Conservation (phyloP, 2,329 filamentous ascomycete genomes). For the Colletotrichum destructivum region DNA sequence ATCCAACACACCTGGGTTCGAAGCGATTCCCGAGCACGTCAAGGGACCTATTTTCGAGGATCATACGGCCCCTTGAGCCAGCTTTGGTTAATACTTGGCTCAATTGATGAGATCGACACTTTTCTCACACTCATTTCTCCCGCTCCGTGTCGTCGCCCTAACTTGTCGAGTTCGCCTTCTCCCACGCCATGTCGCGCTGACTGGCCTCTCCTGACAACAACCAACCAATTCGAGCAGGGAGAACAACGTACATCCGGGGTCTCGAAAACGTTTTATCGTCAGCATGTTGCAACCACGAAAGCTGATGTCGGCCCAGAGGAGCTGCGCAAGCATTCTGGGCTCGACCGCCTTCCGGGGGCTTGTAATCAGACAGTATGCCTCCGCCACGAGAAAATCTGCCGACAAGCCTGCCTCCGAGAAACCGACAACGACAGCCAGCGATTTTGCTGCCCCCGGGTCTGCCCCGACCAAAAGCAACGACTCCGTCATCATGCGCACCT, state of each 20-base stretch:
- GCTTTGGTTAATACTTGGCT: not conserved
- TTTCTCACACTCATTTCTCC: not conserved
- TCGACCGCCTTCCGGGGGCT: constrained; percentile 27
- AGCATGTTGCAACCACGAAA: constrained; percentile 19
- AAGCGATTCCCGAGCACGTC: constrained; percentile 22
- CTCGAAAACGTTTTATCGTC: not conserved
- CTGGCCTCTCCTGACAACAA: constrained; percentile 20
- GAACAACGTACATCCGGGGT: not conserved
- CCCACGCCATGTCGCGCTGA: constrained; percentile 35
- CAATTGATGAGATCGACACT: not conserved
- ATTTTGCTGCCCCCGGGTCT: constrained; percentile 38
- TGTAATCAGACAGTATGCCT: constrained; percentile 32
- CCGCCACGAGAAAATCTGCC: constrained; percentile 27
- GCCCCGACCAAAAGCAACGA: constrained; percentile 49
- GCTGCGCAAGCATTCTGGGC: constrained; percentile 19
- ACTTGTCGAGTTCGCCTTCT: not conserved
- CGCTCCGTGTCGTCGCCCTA: not conserved
- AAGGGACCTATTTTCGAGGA: not conserved
- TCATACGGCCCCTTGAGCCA: not conserved
- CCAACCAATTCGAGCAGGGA: constrained; percentile 15
- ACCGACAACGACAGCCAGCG: constrained; percentile 42
- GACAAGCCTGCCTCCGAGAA: constrained; percentile 35
- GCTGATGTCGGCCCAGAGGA: constrained; percentile 26
- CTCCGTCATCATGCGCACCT: constrained; percentile 78
- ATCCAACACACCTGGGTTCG: not conserved